Conservation (phyloP, 345 rosid genomes). For the Conringia planisiliqua region DNA sequence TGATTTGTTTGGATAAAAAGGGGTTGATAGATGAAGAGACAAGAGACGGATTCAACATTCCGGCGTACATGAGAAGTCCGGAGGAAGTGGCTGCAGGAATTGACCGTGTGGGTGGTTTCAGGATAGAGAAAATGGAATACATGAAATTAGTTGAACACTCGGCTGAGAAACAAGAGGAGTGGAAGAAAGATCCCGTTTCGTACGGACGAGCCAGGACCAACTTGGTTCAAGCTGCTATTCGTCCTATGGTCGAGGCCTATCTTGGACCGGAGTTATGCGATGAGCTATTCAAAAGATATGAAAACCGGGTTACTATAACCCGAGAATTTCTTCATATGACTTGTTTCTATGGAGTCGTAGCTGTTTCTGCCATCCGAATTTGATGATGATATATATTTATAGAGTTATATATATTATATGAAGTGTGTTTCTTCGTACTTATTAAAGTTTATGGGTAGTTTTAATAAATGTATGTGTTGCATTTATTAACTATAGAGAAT, state of each 20-base stretch:
- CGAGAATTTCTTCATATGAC: slow-evolving; percentile 42
- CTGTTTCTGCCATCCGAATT: slow-evolving; percentile 40
- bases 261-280: slow-evolving; percentile 45
- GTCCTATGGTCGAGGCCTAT: slow-evolving; percentile 49
- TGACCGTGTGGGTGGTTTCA: slow-evolving; percentile 47
- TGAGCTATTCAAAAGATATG: slow-evolving; percentile 44
- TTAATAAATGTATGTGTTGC: neutral
- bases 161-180: slow-evolving; percentile 46
- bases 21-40: slow-evolving; percentile 52
- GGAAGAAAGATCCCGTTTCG: slow-evolving; percentile 48
- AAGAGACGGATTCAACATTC: slow-evolving; percentile 58
- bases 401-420: neutral
- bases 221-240: slow-evolving; percentile 50
- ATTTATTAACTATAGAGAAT: too few relatives aligned
- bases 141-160: slow-evolving; percentile 44
- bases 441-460: neutral
- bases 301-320: slow-evolving; percentile 41
- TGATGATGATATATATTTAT: slow-evolving; percentile 1
- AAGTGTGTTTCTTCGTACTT: neutral
- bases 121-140: slow-evolving; percentile 49
- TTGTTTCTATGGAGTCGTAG: slow-evolving; percentile 50
- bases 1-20: slow-evolving; percentile 28
- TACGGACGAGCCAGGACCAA: slow-evolving; percentile 54
- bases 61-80: slow-evolving; percentile 58
- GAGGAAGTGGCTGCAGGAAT: slow-evolving; percentile 52